Base-by-base conservation (phyloP, 2,329 filamentous ascomycete genomes). In the Epichloe bromicola region DNA sequence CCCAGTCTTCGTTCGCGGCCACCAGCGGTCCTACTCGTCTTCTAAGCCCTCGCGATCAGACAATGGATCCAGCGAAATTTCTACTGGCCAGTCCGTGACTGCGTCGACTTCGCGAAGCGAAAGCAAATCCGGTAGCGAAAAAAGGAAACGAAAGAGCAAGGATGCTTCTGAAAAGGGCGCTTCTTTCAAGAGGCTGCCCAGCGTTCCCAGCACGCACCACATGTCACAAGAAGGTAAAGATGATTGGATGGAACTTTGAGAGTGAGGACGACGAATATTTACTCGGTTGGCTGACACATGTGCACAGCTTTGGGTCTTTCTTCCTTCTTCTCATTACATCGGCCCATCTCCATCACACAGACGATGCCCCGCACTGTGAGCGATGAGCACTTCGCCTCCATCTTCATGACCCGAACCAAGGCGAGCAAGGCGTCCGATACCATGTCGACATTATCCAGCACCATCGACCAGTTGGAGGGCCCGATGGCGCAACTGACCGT, bases 301-400 rank as follows among this genome's bases (percentile, higher is more conserved):
- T 36, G 26, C 30, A 14, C 58, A 97, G 93, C 94, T 63, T 78
- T 97, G 54, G 84, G 86, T 56, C 75, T 95, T 44, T 93, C 91
- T 7, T 85, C 85, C 54, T 97, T 98, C 76, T 97, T 97, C 74
- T 94, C 90, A 56, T 85, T 95, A 58, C 88, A 98, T 70, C 83
- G 93, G 55, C 93, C 93, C 44, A 91, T 98, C 62, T 95, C 88
- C 51, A 81, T 96, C 57, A 89, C 84, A 47, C 83, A 84, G 60
- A 83, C 85, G 58, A 83, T 95, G 63, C 93, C 86, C 51, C 82
- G 79, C 59, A 73, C 77, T 19, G 78, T 89, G 44, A 82, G 79
- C 49, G 75, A 85, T 55, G 84, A 86, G 63, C 77, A 83, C 47
- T 96, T 97, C 67, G 83, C 87, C 55, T 77, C 85, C 62, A 90